Conservation (phyloP, 1,284 basidiomycete species). For the Ganoderma boninense region DNA sequence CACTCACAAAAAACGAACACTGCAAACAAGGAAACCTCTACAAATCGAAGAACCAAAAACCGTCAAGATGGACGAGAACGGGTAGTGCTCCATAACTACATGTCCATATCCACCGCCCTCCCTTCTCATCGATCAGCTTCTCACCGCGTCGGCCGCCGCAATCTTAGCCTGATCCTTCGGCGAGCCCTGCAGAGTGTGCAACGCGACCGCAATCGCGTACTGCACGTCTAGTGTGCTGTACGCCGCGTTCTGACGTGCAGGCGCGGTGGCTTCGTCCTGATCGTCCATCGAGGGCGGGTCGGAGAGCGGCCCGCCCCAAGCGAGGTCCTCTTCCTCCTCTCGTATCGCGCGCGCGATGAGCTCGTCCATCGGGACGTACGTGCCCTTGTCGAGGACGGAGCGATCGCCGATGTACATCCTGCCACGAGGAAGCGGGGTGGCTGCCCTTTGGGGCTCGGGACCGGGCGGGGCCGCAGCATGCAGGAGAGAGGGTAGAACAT, state of each 20-base stretch:
- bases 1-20: not conserved
- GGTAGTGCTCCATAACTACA: not conserved
- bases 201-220: constrained; percentile 29
- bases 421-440: not conserved
- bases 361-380: constrained; percentile 23
- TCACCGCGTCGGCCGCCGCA: constrained; percentile 1
- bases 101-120: not conserved
- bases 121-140: not conserved
- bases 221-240: constrained; percentile 20
- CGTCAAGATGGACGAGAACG: not conserved
- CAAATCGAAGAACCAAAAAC: not conserved
- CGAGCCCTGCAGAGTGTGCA: constrained; percentile 12
- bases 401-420: constrained; percentile 27
- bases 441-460: not conserved
- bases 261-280: not conserved
- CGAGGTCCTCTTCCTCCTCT: constrained; percentile 6
- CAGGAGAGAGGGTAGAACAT: not conserved
- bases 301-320: constrained; percentile 4
- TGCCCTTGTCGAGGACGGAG: constrained; percentile 14
- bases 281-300: constrained; percentile 5
- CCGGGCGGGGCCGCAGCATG: not conserved
- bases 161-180: not conserved
- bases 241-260: not conserved
- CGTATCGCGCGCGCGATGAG: constrained; percentile 11
- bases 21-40: not conserved